Evolutionary conservation across 805 yeast genomes (phyloP).

Genomic region (Yamadazyma scolyti): DNA sequence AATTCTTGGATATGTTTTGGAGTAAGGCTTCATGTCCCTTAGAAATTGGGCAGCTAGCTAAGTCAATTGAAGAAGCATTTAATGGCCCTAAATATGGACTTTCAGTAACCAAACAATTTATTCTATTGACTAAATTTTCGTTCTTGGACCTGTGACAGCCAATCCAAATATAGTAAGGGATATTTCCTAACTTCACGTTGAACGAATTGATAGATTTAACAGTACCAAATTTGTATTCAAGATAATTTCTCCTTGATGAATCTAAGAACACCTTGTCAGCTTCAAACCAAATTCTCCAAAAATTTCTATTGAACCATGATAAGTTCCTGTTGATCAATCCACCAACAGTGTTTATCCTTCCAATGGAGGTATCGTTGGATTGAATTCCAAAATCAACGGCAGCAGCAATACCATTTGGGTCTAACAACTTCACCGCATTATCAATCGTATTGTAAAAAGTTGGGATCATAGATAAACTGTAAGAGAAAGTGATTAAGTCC

Average conservation of each 20-base stretch:
- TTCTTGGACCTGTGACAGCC: slow-evolving; percentile 49
- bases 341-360: slow-evolving; percentile 71
- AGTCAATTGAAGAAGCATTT: slow-evolving; percentile 6
- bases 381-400: slow-evolving; percentile 83
- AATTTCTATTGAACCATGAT: slow-evolving; percentile 74
- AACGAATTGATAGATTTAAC: slow-evolving; percentile 67
- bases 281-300: slow-evolving; percentile 88
- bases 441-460: slow-evolving; percentile 76
- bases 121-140: slow-evolving; percentile 50
- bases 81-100: slow-evolving; percentile 76
- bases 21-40: slow-evolving; percentile 81
- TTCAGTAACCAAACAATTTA: slow-evolving; percentile 74
- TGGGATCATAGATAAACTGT: slow-evolving; percentile 84
- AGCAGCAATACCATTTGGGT: slow-evolving; percentile 59
- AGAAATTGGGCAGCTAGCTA: slow-evolving; percentile 30
- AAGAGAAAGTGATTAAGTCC: slow-evolving; percentile 75
- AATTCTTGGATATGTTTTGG: slow-evolving; percentile 52
- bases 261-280: slow-evolving; percentile 77
- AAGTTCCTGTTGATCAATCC: slow-evolving; percentile 68
- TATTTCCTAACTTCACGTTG: slow-evolving; percentile 63
- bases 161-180: slow-evolving; percentile 81
- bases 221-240: slow-evolving; percentile 81
- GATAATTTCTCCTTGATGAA: slow-evolving; percentile 75
- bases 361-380: slow-evolving; percentile 57
- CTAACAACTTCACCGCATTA: slow-evolving; percentile 51